These are phyloP conservation scores for Aspergillaceae sp. DNA, from an alignment of 2,329 filamentous ascomycete genomes.

Conservation along the genomic window DNA sequence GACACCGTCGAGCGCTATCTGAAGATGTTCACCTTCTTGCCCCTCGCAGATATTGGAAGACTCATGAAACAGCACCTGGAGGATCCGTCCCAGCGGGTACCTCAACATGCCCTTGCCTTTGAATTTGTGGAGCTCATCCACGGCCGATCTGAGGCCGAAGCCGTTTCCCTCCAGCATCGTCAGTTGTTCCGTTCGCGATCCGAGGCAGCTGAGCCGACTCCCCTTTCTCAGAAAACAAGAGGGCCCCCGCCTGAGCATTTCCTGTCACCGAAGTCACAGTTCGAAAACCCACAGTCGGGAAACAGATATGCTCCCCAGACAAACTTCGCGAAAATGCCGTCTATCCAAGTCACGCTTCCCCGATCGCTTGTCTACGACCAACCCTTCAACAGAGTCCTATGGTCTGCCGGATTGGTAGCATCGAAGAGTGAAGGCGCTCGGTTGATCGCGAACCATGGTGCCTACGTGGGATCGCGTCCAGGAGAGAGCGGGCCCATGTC, in stretches of 20 bases:
- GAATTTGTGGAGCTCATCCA: constrained; percentile 79
- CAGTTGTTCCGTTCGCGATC: constrained; percentile 35
- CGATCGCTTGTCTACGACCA: constrained; percentile 41
- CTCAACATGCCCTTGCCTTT: constrained; percentile 73
- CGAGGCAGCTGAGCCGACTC: constrained; percentile 27
- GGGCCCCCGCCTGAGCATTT: constrained; percentile 10
- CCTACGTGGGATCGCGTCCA: constrained; percentile 40
- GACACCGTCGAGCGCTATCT: constrained; percentile 72
- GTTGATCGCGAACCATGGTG: constrained; percentile 42
- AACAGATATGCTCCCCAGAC: constrained; percentile 33
- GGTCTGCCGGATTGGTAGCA: constrained; percentile 43
- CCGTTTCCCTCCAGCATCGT: constrained; percentile 51
- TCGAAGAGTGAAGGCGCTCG: constrained; percentile 46
- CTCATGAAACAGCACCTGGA: constrained; percentile 60
- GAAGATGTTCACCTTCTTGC: constrained; percentile 84
- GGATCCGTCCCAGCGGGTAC: constrained; percentile 62
- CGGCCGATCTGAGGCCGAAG: constrained; percentile 54
- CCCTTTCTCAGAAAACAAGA: constrained; percentile 15
- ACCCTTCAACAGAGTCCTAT: constrained; percentile 42
- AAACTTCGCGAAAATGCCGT: constrained; percentile 31
- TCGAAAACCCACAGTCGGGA: constrained; percentile 24
- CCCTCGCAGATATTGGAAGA: constrained; percentile 56
- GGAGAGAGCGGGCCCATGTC: constrained; percentile 34
- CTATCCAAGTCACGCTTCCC: constrained; percentile 37
- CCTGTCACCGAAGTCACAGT: constrained; percentile 15